Conservation (phyloP, 2,329 filamentous ascomycete genomes). For the Calonectria henricotiae region DNA sequence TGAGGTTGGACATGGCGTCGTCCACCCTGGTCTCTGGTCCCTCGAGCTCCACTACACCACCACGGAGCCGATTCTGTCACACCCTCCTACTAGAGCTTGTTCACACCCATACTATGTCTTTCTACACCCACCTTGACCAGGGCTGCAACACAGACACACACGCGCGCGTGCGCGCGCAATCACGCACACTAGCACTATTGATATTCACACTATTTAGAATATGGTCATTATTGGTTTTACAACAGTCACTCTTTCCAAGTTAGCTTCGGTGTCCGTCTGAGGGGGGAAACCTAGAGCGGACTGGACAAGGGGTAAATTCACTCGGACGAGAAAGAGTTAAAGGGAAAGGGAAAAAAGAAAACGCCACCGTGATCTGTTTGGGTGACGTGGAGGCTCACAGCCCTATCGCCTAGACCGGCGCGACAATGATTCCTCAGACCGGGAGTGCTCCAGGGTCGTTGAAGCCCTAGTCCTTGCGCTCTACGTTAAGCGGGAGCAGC, state of each 20-base stretch:
- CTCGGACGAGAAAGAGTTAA: constrained; percentile 3
- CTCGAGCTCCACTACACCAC: constrained; percentile 1
- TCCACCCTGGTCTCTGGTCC: not conserved
- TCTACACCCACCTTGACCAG: constrained; percentile 8
- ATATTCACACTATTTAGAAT: constrained; percentile 12
- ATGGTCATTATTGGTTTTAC: not conserved
- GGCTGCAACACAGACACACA: constrained; percentile 19
- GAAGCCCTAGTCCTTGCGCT: constrained; percentile 18
- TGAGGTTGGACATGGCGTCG: constrained; percentile 22
- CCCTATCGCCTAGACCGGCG: constrained; percentile 37
- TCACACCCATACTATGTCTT: constrained; percentile 1
- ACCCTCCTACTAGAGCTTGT: constrained; percentile 10
- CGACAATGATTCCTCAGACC: constrained; percentile 12
- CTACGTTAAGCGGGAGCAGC: constrained; percentile 4
- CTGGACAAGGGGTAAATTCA: constrained; percentile 23
- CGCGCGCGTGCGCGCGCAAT: not conserved
- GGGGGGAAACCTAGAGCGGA: constrained; percentile 4
- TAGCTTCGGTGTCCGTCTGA: constrained; percentile 3
- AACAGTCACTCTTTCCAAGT: constrained; percentile 10
- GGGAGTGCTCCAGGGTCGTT: constrained; percentile 27
- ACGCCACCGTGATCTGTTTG: constrained; percentile 36
- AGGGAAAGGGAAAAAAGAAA: constrained; percentile 15
- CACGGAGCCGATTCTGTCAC: constrained; percentile 8
- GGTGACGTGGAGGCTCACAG: constrained; percentile 44
- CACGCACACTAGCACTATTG: constrained; percentile 15